These are phyloP conservation scores for Monilinia aucupariae DNA, from an alignment of 2,329 filamentous ascomycete genomes.

Conservation along the genomic window DNA sequence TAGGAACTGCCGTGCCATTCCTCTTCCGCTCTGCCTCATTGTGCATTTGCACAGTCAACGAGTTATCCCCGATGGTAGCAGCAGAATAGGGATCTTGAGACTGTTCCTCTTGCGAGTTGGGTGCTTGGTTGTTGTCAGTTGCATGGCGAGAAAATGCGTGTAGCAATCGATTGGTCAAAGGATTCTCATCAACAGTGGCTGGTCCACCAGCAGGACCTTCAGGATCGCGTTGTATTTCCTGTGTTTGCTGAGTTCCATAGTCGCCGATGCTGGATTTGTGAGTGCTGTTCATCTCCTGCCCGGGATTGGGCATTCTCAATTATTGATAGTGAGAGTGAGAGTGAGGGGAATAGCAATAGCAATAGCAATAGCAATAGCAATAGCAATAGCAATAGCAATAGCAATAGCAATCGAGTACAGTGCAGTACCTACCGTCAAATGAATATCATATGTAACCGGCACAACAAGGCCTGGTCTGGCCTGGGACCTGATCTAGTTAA, in stretches of 20 bases:
- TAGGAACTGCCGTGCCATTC: constrained; percentile 34
- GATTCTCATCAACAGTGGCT: background rate
- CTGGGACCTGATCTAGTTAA: background rate
- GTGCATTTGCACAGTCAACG: constrained; percentile 28
- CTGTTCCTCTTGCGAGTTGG: background rate
- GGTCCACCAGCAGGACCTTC: background rate
- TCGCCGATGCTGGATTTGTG: constrained; percentile 3
- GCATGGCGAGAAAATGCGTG: background rate
- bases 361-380: constrained; percentile 12
- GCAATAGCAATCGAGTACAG: constrained; percentile 3
- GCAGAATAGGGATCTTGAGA: constrained; percentile 4
- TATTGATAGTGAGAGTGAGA: background rate
- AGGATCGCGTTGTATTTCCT: background rate
- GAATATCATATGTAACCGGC: background rate
- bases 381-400: constrained; percentile 2
- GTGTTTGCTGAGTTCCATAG: background rate
- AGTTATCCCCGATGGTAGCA: constrained; percentile 19
- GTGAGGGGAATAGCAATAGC: background rate
- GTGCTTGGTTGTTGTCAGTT: background rate
- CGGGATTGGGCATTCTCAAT: constrained; percentile 14
- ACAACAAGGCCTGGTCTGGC: background rate
- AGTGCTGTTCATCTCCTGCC: constrained; percentile 7
- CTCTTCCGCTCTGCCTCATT: constrained; percentile 29
- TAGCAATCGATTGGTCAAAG: constrained; percentile 1
- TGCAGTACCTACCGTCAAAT: background rate